Conservation (phyloP, 2,329 filamentous ascomycete genomes). For the Nigrospora osmanthi region DNA sequence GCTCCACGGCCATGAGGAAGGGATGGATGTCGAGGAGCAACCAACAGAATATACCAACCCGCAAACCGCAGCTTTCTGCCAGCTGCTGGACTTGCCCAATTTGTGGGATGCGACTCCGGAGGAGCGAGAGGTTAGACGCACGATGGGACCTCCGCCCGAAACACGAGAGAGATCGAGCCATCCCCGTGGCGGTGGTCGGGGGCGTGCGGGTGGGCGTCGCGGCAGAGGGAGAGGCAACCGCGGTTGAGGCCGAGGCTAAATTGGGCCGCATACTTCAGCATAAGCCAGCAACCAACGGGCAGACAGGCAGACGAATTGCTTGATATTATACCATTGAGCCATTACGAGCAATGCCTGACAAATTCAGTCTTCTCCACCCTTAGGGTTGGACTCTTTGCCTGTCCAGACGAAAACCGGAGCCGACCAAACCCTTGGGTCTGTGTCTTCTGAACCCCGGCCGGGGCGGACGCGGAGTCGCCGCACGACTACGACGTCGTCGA, state of each 20-base stretch:
- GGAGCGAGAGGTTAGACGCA: slow-evolving; percentile 54
- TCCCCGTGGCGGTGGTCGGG: slow-evolving; percentile 20
- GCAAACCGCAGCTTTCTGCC: slow-evolving; percentile 77
- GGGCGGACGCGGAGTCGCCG: not conserved
- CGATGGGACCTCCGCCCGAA: slow-evolving; percentile 44
- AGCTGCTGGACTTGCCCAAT: slow-evolving; percentile 69
- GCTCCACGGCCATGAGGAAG: slow-evolving; percentile 46
- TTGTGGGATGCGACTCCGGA: slow-evolving; percentile 65
- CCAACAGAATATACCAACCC: slow-evolving; percentile 80
- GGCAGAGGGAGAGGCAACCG: slow-evolving; percentile 7
- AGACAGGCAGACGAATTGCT: no score
- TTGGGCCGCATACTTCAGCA: no score
- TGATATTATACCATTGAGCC: no score
- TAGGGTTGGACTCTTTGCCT: no score
- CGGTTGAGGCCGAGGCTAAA: not conserved
- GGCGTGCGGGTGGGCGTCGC: slow-evolving; percentile 23
- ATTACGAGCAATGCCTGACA: no score
- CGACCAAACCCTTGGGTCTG: no score
- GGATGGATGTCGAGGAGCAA: slow-evolving; percentile 40
- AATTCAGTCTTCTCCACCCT: no score
- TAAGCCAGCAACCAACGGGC: no score
- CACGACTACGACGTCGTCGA: not conserved
- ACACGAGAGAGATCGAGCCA: slow-evolving; percentile 13
- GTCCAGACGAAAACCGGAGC: no score
- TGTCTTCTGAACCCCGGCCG: not conserved